A percentile compares a stretch with the other conserved stretches of the same genome.
Evolutionary conservation across 371 early-diverging fungal genomes (phyloP).

Genomic region (Zopfochytrium polystomum): DNA sequence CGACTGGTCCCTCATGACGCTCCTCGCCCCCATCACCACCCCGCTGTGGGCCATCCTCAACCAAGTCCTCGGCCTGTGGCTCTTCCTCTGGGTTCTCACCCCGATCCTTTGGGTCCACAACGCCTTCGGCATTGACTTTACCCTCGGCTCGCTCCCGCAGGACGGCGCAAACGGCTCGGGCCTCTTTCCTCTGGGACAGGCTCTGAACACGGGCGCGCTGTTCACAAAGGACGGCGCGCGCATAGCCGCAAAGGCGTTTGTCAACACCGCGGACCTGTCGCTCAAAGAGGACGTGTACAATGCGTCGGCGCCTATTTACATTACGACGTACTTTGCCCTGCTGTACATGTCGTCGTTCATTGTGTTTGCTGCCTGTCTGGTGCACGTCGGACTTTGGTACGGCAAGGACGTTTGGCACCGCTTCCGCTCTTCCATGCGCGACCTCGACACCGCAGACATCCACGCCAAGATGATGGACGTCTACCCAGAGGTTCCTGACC

Average conservation of each 20-base stretch:
- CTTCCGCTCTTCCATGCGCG: too few relatives aligned
- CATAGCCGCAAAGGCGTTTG: slow-evolving; percentile 11
- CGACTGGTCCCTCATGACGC: slow-evolving; percentile 56
- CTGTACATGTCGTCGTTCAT: slow-evolving; percentile 11
- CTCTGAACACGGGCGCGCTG: slow-evolving; percentile 18
- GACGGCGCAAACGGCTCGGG: slow-evolving; percentile 25
- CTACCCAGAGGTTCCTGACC: too few relatives aligned
- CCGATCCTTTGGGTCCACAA: too few relatives aligned
- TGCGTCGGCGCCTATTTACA: slow-evolving; percentile 67
- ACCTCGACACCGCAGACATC: too few relatives aligned
- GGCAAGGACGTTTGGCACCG: too few relatives aligned
- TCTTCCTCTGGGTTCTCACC: background rate
- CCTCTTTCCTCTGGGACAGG: slow-evolving; percentile 23
- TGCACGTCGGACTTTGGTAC: slow-evolving; percentile 14
- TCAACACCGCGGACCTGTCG: slow-evolving; percentile 5
- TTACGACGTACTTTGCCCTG: slow-evolving; percentile 70
- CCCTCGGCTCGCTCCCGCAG: slow-evolving; percentile 14
- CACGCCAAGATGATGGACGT: too few relatives aligned
- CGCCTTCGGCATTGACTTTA: slow-evolving; percentile 7
- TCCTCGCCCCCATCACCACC: slow-evolving; percentile 25
- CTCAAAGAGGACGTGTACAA: slow-evolving; percentile 44
- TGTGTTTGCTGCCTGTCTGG: slow-evolving; percentile 7
- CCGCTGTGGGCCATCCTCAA: slow-evolving; percentile 40
- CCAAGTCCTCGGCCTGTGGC: slow-evolving; percentile 16
- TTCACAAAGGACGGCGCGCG: slow-evolving; percentile 9